phyloP scores from a whole-genome alignment of 805 yeast species.

The Sugiyamaella marilandica region DNA sequence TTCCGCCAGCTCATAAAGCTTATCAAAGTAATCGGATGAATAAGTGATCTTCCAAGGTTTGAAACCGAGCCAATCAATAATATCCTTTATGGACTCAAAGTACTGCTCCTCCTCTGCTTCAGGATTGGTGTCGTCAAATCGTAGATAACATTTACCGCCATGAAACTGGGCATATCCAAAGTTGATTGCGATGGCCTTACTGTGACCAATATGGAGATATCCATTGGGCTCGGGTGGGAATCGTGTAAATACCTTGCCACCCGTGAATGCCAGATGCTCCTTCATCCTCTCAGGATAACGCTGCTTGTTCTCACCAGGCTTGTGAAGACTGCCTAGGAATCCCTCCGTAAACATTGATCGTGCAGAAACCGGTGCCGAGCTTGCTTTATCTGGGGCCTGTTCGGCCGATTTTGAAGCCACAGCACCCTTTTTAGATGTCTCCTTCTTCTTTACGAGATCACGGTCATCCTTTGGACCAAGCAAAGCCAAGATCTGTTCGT shows the following conservation, averaged over 20 bases:
- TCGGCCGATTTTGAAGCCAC: slow-evolving; percentile 13
- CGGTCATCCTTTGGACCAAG: slow-evolving; percentile 97
- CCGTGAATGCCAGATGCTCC: slow-evolving; percentile 71
- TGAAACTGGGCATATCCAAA: slow-evolving; percentile 93
- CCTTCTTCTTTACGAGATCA: slow-evolving; percentile 70
- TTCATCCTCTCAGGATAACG: slow-evolving; percentile 77
- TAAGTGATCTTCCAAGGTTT: slow-evolving; percentile 91
- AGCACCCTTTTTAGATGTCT: slow-evolving; percentile 20
- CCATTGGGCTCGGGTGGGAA: slow-evolving; percentile 99
- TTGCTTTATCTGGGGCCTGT: slow-evolving; percentile 11
- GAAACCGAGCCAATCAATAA: slow-evolving; percentile 93
- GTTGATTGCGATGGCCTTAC: slow-evolving; percentile 95
- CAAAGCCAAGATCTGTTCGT: slow-evolving; percentile 60
- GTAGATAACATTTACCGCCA: slow-evolving; percentile 81
- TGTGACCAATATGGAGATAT: slow-evolving; percentile 93
- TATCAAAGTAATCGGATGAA: slow-evolving; percentile 92
- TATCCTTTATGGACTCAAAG: slow-evolving; percentile 74
- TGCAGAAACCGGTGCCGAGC: slow-evolving; percentile 13
- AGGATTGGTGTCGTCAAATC: slow-evolving; percentile 97
- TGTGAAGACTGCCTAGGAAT: slow-evolving; percentile 89
- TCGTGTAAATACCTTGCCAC: slow-evolving; percentile 83
- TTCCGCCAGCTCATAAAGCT: slow-evolving; percentile 85
- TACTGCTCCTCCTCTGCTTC: slow-evolving; percentile 96
- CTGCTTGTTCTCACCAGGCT: slow-evolving; percentile 94
- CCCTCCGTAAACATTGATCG: slow-evolving; percentile 93